phyloP scores from a whole-genome alignment of 2,329 filamentous ascomycete genomes.

The Moelleriella libera region DNA sequence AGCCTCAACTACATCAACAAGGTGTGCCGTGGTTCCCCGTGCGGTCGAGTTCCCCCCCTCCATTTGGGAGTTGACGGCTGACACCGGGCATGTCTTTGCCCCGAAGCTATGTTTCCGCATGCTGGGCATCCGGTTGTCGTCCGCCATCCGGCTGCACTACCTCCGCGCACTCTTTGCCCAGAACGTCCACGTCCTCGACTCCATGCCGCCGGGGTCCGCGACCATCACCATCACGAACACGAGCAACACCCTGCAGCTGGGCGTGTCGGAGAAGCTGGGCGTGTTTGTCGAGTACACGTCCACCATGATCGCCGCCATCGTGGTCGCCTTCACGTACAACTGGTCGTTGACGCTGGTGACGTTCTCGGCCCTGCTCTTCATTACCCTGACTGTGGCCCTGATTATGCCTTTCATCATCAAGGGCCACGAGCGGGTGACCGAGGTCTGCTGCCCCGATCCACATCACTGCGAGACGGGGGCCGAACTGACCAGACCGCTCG shows the following conservation, averaged over 20 bases:
- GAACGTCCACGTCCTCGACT: constrained; percentile 54
- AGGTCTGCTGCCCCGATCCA: constrained; percentile 11
- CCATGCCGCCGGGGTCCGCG: constrained; percentile 46
- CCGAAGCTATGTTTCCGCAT: constrained; percentile 42
- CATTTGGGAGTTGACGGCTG: no score
- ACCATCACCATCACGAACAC: constrained; percentile 50
- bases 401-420: constrained; percentile 43
- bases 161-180: constrained; percentile 49
- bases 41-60: no score
- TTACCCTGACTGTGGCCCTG: constrained; percentile 30
- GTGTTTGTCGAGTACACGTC: constrained; percentile 40
- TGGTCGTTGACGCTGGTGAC: constrained; percentile 48
- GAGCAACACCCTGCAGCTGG: constrained; percentile 49
- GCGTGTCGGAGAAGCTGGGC: constrained; percentile 49
- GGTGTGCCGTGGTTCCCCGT: constrained; percentile 12
- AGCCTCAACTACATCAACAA: constrained; percentile 47
- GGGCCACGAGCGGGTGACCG: constrained; percentile 27
- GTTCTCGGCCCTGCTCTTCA: constrained; percentile 40
- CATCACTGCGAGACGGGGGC: neutral
- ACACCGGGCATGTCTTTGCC: neutral
- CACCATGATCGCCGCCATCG: constrained; percentile 35
- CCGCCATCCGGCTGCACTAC: constrained; percentile 49
- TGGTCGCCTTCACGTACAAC: constrained; percentile 41
- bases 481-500: neutral
- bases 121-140: constrained; percentile 47